A percentile compares a stretch with the other conserved stretches of the same genome.
These are phyloP conservation scores for Solanum pimpinellifolium DNA, from an alignment of 257 asterid species.

Conservation along the genomic window DNA sequence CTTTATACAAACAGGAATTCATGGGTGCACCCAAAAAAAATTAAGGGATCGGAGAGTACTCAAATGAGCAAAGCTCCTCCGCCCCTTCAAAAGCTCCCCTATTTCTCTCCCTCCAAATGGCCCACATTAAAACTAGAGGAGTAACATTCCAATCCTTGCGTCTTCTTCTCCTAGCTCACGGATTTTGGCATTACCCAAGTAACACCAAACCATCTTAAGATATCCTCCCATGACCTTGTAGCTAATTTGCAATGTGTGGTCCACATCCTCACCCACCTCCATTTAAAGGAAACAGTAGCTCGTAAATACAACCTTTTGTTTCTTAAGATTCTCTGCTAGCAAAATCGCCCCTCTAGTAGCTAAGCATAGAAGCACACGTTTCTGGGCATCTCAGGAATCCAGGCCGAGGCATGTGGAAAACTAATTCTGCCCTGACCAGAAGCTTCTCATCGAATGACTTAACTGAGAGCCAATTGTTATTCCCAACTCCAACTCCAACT, in stretches of 20 bases:
- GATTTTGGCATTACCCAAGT: not conserved
- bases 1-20: not conserved
- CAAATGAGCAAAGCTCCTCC: not conserved
- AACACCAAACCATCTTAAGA: not conserved
- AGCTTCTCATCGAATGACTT: not conserved
- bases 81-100: not conserved
- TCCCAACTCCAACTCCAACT: not conserved
- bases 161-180: not conserved
- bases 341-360: not conserved
- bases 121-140: not conserved
- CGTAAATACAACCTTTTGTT: not conserved
- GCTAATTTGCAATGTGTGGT: not conserved
- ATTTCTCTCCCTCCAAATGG: not conserved
- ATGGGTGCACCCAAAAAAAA: not conserved
- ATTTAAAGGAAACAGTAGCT: not conserved
- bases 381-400: not conserved
- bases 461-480: not conserved
- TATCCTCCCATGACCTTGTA: not conserved
- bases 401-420: not conserved
- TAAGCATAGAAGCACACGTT: not conserved
- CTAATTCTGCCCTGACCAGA: not conserved
- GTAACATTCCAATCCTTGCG: not conserved
- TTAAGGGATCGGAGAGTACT: not conserved
- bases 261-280: not conserved
- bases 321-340: not conserved